Evolutionary conservation across 345 rosid genomes (phyloP).

Genomic region (Zanthoxylum bungeanum): DNA sequence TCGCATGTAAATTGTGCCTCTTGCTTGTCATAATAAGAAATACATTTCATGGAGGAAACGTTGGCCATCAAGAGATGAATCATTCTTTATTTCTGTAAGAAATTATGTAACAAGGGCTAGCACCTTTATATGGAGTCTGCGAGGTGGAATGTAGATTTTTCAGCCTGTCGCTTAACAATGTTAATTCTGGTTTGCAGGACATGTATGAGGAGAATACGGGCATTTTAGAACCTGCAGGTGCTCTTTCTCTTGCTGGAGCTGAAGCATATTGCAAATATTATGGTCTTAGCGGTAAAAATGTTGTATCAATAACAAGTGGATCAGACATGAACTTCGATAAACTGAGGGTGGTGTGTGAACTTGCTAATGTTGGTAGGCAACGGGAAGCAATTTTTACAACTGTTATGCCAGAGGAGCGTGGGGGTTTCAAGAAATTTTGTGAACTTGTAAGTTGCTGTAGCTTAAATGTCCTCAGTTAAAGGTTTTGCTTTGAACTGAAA

Average conservation of each 20-base stretch:
- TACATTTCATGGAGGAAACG: background rate
- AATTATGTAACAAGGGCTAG: background rate
- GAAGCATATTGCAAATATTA: slow-evolving; percentile 96
- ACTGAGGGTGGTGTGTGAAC: slow-evolving; percentile 87
- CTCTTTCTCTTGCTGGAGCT: slow-evolving; percentile 95
- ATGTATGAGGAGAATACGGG: slow-evolving; percentile 97
- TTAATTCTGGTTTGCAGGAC: slow-evolving; percentile 49
- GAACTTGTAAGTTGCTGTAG: slow-evolving; percentile 50
- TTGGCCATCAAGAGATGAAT: background rate
- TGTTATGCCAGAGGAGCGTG: slow-evolving; percentile 70
- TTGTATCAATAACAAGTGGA: slow-evolving; percentile 90
- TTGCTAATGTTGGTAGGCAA: slow-evolving; percentile 94
- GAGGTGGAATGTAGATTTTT: background rate
- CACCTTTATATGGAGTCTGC: background rate
- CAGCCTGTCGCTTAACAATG: slow-evolving; percentile 2
- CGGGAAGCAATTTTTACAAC: slow-evolving; percentile 93
- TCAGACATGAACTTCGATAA: slow-evolving; percentile 98
- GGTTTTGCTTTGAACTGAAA: background rate
- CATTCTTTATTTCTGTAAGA: background rate
- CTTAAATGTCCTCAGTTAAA: background rate
- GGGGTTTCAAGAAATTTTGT: slow-evolving; percentile 84
- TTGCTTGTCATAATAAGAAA: background rate
- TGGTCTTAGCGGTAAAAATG: slow-evolving; percentile 60
- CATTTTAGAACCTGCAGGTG: slow-evolving; percentile 97
- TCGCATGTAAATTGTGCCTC: background rate